These are phyloP conservation scores for Helotiales sp. DNA, from an alignment of 2,329 filamentous ascomycete species.

Conservation along the genomic window DNA sequence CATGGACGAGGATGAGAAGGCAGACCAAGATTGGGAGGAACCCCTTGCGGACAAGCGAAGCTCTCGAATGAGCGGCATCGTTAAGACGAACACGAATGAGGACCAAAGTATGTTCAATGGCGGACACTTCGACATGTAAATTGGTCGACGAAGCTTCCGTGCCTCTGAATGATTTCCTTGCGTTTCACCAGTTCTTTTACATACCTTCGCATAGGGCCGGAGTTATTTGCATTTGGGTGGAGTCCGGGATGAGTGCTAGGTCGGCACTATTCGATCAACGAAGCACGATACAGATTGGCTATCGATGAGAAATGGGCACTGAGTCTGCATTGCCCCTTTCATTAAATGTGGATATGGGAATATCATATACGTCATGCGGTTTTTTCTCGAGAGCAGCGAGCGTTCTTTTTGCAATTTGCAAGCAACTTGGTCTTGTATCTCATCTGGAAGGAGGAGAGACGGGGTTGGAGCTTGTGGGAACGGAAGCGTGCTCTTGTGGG, in stretches of 20 bases:
- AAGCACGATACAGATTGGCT: constrained; percentile 16
- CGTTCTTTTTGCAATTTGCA: constrained; percentile 1
- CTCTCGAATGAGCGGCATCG: constrained; percentile 69
- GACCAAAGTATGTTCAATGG: constrained; percentile 64
- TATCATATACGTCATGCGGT: not conserved
- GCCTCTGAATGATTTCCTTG: constrained; percentile 18
- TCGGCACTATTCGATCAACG: not conserved
- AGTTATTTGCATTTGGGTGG: constrained; percentile 38
- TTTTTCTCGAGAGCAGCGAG: constrained; percentile 9
- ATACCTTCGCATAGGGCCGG: constrained; percentile 38
- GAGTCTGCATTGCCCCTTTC: constrained; percentile 9
- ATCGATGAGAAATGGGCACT: not conserved
- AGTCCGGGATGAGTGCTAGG: constrained; percentile 3
- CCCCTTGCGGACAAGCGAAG: constrained; percentile 46
- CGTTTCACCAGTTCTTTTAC: constrained; percentile 33
- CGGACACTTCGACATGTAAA: constrained; percentile 67
- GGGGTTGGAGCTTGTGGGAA: not conserved
- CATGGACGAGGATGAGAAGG: constrained; percentile 64
- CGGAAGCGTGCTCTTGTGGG: not conserved
- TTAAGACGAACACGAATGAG: constrained; percentile 61
- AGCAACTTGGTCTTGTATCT: not conserved
- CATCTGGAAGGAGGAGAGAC: not conserved
- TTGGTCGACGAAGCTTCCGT: constrained; percentile 23
- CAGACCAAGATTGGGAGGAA: constrained; percentile 46
- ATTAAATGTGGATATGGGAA: constrained; percentile 16